A percentile compares a stretch with the other conserved stretches of the same genome.
Conservation (phyloP, 352 stramenopile species). For the Phytophthora cryptogea region DNA sequence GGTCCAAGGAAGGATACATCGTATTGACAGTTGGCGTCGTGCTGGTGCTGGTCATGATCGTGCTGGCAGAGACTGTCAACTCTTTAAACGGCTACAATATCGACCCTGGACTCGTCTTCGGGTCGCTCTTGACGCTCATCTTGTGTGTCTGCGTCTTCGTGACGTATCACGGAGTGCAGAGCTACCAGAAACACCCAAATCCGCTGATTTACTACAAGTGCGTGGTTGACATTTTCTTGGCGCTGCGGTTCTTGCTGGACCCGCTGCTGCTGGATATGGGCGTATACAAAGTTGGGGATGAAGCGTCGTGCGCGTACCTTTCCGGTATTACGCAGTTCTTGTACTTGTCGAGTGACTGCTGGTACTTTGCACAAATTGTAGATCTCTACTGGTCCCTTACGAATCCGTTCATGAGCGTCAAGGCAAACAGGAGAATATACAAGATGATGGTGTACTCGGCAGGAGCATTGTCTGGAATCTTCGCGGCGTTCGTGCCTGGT, state of each 20-base stretch:
- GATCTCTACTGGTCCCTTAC: constrained; percentile 77
- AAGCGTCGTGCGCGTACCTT: constrained; percentile 53
- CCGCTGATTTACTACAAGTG: constrained; percentile 88
- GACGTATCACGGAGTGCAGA: constrained; percentile 79
- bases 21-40: constrained; percentile 49
- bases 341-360: constrained; percentile 77
- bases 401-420: constrained; percentile 88
- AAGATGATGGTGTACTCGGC: constrained; percentile 61
- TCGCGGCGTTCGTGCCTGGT: constrained; percentile 37
- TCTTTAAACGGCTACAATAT: constrained; percentile 88
- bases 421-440: constrained; percentile 64
- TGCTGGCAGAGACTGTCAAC: constrained; percentile 39
- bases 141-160: constrained; percentile 74
- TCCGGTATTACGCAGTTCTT: constrained; percentile 82
- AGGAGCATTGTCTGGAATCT: constrained; percentile 43
- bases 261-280: constrained; percentile 56
- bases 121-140: constrained; percentile 74
- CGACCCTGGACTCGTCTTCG: constrained; percentile 73
- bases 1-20: constrained; percentile 52
- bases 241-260: constrained; percentile 76
- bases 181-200: constrained; percentile 80
- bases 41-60: constrained; percentile 47
- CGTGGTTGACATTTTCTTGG: constrained; percentile 70
- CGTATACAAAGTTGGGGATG: constrained; percentile 43
- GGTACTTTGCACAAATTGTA: constrained; percentile 84